These are phyloP conservation scores for Dissophora ornata DNA, from an alignment of 192 early-diverging fungal genomes.

Conservation along the genomic window DNA sequence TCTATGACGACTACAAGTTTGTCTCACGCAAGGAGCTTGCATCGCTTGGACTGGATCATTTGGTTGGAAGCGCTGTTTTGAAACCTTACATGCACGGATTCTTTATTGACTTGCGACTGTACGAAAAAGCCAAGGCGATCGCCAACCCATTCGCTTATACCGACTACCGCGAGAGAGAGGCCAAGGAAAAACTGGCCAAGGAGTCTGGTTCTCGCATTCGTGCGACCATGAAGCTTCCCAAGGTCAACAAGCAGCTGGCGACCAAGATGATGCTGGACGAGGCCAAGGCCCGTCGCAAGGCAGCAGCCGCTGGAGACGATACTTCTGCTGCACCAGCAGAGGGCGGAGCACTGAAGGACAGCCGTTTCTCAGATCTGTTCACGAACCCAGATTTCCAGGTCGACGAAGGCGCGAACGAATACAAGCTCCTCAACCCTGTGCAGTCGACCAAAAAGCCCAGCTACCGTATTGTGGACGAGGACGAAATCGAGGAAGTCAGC, in stretches of 20 bases:
- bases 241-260: conserved; percentile 92
- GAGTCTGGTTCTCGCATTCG: conserved; percentile 89
- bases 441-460: conserved; percentile 51
- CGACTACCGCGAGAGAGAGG: conserved; percentile 82
- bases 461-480: conserved; percentile 53
- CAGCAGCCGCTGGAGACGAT: conserved; percentile 50
- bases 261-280: conserved; percentile 62
- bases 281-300: conserved; percentile 56
- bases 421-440: conserved; percentile 74
- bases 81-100: conserved; percentile 99
- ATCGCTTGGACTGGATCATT: conserved; percentile 87
- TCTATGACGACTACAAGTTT: conserved; percentile 99
- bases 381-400: conserved; percentile 92
- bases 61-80: conserved; percentile 91
- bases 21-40: conserved; percentile 90
- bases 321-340: conserved; percentile 31
- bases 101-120: conserved; percentile 95
- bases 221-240: conserved; percentile 87
- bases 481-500: conserved; percentile 49
- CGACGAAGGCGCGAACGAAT: conserved; percentile 84
- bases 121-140: conserved; percentile 95
- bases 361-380: conserved; percentile 90
- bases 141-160: conserved; percentile 97
- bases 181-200: conserved; percentile 87
- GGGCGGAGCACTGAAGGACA: conserved; percentile 78